Percentiles rank a stretch among this genome's conserved stretches.
These are phyloP conservation scores for Gossypium stocksii DNA, from an alignment of 345 rosid genomes.

Conservation along the genomic window DNA sequence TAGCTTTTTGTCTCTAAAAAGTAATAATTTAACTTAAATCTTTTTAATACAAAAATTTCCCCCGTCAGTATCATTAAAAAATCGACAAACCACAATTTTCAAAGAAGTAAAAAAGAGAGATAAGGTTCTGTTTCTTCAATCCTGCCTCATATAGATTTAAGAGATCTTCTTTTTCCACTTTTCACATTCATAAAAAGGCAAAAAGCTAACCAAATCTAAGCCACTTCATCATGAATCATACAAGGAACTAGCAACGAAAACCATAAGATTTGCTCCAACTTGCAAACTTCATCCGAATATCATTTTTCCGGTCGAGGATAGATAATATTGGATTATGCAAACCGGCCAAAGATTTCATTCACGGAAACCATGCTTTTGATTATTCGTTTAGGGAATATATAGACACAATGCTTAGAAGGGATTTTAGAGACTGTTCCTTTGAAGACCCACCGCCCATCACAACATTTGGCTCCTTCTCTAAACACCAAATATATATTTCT, in stretches of 20 bases:
- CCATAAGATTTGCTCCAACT: constrained; percentile 8
- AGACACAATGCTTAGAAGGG: neutral
- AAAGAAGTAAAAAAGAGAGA: neutral
- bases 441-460: constrained; percentile 1
- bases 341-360: constrained; percentile 13
- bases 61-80: no score
- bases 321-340: neutral
- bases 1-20: no score
- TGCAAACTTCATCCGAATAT: constrained; percentile 1
- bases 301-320: neutral
- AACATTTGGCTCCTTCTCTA: neutral
- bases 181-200: neutral
- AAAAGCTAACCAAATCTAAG: constrained; percentile 1
- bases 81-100: neutral
- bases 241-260: neutral
- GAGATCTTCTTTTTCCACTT: neutral
- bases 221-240: neutral
- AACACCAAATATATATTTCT: neutral
- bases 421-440: neutral
- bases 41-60: no score
- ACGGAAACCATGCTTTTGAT: neutral
- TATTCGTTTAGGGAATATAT: neutral
- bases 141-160: neutral
- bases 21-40: no score
- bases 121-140: neutral